Base-by-base conservation (phyloP, 192 early-diverging fungal genomes). In the Lobosporangium transversale region DNA sequence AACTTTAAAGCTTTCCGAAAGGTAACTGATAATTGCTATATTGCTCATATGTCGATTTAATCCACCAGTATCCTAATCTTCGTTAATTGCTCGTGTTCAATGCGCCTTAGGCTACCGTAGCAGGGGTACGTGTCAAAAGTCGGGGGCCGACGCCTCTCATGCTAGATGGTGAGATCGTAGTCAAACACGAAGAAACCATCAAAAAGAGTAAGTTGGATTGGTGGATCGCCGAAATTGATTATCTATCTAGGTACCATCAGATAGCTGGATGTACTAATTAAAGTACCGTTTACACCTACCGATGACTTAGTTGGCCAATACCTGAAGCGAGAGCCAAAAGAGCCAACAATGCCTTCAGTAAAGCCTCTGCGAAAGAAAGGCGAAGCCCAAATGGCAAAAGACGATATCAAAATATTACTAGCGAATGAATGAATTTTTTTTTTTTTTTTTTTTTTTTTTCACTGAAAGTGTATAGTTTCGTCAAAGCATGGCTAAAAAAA, bases 1-100 rank as follows among this genome's bases (percentile, higher is more conserved):
- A 76, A 76, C 35, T 76, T 76, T 23, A 76, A 76, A 40, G 53
- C 73, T 3, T 76, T 76, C 48, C 58, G 65, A 17, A 76, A 67
- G 53, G 73, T 67, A 56, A n/a, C n/a, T n/a, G n/a, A n/a, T n/a
- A n/a, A n/a, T n/a, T n/a, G n/a, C n/a, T n/a, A n/a, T n/a, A n/a
- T n/a, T n/a, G n/a, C n/a, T n/a, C n/a, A n/a, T n/a, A n/a, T n/a
- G n/a, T n/a, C n/a, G n/a, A n/a, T n/a, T n/a, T n/a, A n/a, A n/a
- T n/a, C n/a, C n/a, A n/a, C n/a, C n/a, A n/a, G n/a, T n/a, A n/a
- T n/a, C n/a, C n/a, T n/a, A n/a, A n/a, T n/a, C n/a, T n/a, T n/a
- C n/a, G n/a, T n/a, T n/a, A n/a, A n/a, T n/a, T n/a, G n/a, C n/a
- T n/a, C n/a, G n/a, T n/a, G n/a, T n/a, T n/a, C n/a, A n/a, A n/a